Evolutionary conservation across 2,329 filamentous ascomycete genomes (phyloP), one percentile per base, ranked within the genome.

Genomic region (Dactylonectria estremocensis): DNA sequence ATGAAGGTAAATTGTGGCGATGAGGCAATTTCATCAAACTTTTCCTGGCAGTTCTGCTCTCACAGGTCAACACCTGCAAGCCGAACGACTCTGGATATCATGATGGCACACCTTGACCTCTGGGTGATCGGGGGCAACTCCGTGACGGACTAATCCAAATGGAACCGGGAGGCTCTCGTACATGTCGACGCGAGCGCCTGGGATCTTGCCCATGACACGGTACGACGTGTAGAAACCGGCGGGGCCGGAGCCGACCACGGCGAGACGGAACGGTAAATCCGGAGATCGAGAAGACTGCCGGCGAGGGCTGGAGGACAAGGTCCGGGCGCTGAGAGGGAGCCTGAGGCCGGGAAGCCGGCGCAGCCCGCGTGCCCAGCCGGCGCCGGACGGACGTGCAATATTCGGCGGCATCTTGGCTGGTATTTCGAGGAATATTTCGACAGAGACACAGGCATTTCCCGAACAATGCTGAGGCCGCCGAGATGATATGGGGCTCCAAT

Each of bases 61-160:
- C 11, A 35, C 20, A 37, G 7, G 31, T 67, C 43, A 63, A 52
- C 31, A 18, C 35, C 35, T 20, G 24, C 35, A 6, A 40, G 10
- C 20, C 10, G 6, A 10, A 18, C 5, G 31, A 52, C 20, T 22
- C 40, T 16, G 49, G 11, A 50, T 31, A 35, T 14, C 31, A 3
- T 11, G n/a, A 56, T 46, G 43, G 65, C 58, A 56, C 45, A 96
- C 94, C 90, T 99, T 99, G 73, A 99, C 96, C 83, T 99, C 95
- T 0, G 96, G 95, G 82, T 99, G 96, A 79, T 99, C 96, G 5
- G 96, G 96, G n/a, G 96, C 97, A 66, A 99, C 96, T 9, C 96
- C 96, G 77, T 96, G 97, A 62, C 96, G 88, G 56, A 97, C 95
- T 62, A 99, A 87, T 1, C 96, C 96, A 78, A 94, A 99, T 0